Percentiles rank a stretch among this genome's conserved stretches.
These are phyloP conservation scores for Termitomyces sp. DNA, from an alignment of 768 basidiomycete species.

Conservation along the genomic window DNA sequence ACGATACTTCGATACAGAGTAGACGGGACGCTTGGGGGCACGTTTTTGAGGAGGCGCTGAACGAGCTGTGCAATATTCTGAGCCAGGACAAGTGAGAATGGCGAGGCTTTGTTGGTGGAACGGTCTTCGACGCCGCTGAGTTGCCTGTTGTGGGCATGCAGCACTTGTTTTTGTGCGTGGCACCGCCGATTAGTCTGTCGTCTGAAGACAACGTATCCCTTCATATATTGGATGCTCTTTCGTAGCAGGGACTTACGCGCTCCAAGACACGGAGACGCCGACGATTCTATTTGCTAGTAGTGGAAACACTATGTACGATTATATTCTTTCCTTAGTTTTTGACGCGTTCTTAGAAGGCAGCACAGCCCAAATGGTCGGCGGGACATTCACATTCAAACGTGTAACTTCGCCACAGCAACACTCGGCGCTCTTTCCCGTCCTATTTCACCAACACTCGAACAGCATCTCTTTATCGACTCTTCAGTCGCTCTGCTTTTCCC, in stretches of 20 bases:
- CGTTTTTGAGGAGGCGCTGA: constrained; percentile 44
- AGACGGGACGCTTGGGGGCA: constrained; percentile 39
- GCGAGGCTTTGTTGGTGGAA: constrained; percentile 13
- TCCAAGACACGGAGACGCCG: constrained; percentile 26
- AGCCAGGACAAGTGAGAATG: constrained; percentile 35
- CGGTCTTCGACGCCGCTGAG: no score
- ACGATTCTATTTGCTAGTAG: constrained; percentile 12
- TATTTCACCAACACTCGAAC: neutral
- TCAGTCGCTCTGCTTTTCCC: constrained; percentile 25
- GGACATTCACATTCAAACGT: constrained; percentile 56
- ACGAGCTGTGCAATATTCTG: constrained; percentile 40
- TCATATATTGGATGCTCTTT: constrained; percentile 44
- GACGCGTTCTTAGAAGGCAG: constrained; percentile 12
- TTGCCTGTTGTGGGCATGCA: constrained; percentile 24
- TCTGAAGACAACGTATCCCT: constrained; percentile 36
- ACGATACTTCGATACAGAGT: constrained; percentile 24
- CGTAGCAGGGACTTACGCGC: constrained; percentile 31
- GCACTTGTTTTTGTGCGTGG: constrained; percentile 52
- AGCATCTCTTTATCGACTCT: neutral
- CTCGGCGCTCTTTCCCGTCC: constrained; percentile 35
- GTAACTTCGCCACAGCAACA: constrained; percentile 40
- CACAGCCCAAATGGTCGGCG: constrained; percentile 49
- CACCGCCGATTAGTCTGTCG: constrained; percentile 33
- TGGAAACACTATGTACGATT: neutral
- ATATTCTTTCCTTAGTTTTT: neutral